Conservation (phyloP, 768 basidiomycete species). For the Cyclocybe cylindracea region DNA sequence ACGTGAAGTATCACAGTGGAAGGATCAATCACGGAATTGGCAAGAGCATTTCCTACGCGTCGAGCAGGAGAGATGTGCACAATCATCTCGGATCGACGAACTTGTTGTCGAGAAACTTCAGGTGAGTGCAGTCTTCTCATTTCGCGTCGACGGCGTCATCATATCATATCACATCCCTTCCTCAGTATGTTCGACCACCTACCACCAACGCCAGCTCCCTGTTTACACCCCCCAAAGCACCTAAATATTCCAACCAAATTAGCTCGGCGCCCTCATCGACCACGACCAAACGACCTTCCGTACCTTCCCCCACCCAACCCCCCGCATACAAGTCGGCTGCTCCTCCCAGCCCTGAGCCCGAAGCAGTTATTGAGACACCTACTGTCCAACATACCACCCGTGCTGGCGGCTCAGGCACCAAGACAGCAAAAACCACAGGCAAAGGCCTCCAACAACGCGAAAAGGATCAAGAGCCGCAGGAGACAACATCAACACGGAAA, state of each 20-base stretch:
- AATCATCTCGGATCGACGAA: constrained; percentile 60
- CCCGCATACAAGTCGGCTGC: constrained; percentile 27
- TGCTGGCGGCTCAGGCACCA: not conserved
- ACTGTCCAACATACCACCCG: not conserved
- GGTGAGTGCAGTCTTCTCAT: constrained; percentile 29
- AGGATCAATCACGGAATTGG: constrained; percentile 76
- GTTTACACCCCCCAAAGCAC: constrained; percentile 24
- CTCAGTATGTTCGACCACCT: constrained; percentile 1
- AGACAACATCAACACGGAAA: not conserved
- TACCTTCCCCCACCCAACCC: constrained; percentile 29
- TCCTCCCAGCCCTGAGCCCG: constrained; percentile 25
- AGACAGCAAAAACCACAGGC: not conserved
- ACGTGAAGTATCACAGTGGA: constrained; percentile 71
- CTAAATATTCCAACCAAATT: constrained; percentile 17
- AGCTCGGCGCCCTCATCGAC: constrained; percentile 32
- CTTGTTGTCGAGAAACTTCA: constrained; percentile 51
- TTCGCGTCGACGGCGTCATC: not conserved
- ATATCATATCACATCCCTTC: not conserved
- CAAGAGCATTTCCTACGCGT: constrained; percentile 79
- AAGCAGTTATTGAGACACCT: not conserved
- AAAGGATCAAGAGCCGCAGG: not conserved
- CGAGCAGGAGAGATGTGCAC: constrained; percentile 63
- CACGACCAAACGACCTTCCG: constrained; percentile 25
- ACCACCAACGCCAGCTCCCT: not conserved
- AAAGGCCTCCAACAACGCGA: not conserved